Conservation (phyloP, 2,329 filamentous ascomycete species). For the Claviceps cyperi region DNA sequence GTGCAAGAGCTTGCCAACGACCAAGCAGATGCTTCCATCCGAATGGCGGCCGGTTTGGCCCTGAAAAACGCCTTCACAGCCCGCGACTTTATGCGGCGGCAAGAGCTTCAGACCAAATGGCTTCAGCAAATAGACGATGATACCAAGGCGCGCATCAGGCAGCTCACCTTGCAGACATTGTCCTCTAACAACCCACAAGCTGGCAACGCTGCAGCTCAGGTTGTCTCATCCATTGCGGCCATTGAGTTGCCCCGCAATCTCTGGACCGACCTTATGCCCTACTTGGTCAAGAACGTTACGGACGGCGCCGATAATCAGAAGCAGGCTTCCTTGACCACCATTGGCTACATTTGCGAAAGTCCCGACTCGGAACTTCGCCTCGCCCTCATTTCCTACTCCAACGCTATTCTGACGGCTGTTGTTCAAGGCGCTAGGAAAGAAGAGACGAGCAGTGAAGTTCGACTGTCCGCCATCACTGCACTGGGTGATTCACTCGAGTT, state of each 20-base stretch:
- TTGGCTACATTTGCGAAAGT: slow-evolving; percentile 96
- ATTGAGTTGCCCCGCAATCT: slow-evolving; percentile 89
- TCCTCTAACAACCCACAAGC: slow-evolving; percentile 66
- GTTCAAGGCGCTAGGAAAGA: slow-evolving; percentile 96
- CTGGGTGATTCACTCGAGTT: slow-evolving; percentile 96
- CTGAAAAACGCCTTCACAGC: slow-evolving; percentile 97
- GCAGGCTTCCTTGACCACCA: slow-evolving; percentile 87
- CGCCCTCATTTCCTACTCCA: slow-evolving; percentile 73
- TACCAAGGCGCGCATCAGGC: slow-evolving; percentile 79
- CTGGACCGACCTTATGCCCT: slow-evolving; percentile 84
- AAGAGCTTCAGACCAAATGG: slow-evolving; percentile 90
- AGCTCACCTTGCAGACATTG: slow-evolving; percentile 77
- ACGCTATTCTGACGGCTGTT: slow-evolving; percentile 93
- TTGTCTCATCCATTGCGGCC: slow-evolving; percentile 84
- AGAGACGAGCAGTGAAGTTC: slow-evolving; percentile 81
- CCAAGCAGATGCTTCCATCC: slow-evolving; percentile 64
- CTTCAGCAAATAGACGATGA: slow-evolving; percentile 64
- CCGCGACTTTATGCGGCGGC: slow-evolving; percentile 74
- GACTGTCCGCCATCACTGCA: slow-evolving; percentile 81
- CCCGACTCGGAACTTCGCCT: slow-evolving; percentile 77
- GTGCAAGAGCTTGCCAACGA: slow-evolving; percentile 93
- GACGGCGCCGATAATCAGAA: slow-evolving; percentile 77
- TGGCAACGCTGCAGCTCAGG: slow-evolving; percentile 81
- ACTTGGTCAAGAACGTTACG: slow-evolving; percentile 84
- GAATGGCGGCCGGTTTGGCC: slow-evolving; percentile 87